Conservation (phyloP, 2,329 filamentous ascomycete species). For the Drechslerella dactyloides region DNA sequence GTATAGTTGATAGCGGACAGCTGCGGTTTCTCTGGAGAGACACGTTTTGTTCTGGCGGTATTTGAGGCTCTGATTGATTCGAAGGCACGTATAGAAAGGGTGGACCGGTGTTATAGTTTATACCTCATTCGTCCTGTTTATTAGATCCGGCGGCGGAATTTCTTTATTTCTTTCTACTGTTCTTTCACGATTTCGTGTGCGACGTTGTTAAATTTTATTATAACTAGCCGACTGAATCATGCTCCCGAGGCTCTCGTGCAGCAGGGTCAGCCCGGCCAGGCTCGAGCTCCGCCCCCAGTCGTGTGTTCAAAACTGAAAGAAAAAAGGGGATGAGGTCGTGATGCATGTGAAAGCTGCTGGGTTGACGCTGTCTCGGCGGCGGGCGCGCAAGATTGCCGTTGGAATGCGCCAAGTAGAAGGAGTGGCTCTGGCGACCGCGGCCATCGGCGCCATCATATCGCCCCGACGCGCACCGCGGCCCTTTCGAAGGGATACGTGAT, state of each 20-base stretch:
- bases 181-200: neutral
- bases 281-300: neutral
- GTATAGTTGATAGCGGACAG: neutral
- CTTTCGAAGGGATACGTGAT: too few relatives aligned
- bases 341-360: neutral
- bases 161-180: constrained; percentile 1
- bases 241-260: too few relatives aligned
- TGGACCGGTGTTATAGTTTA: constrained; percentile 41
- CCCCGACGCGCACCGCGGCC: too few relatives aligned
- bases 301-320: neutral
- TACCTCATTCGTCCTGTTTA: constrained; percentile 3
- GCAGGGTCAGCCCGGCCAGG: too few relatives aligned
- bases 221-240: too few relatives aligned
- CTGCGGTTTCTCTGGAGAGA: constrained; percentile 2
- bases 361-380: too few relatives aligned
- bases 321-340: neutral
- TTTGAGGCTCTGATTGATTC: neutral
- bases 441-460: too few relatives aligned
- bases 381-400: too few relatives aligned
- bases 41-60: constrained; percentile 6
- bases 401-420: too few relatives aligned
- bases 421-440: too few relatives aligned
- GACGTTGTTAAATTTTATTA: too few relatives aligned
- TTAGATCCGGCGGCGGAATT: constrained; percentile 16
- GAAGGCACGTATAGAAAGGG: constrained; percentile 46